Conservation (phyloP, 2,329 filamentous ascomycete genomes). For the Fonsecaea multimorphosa region DNA sequence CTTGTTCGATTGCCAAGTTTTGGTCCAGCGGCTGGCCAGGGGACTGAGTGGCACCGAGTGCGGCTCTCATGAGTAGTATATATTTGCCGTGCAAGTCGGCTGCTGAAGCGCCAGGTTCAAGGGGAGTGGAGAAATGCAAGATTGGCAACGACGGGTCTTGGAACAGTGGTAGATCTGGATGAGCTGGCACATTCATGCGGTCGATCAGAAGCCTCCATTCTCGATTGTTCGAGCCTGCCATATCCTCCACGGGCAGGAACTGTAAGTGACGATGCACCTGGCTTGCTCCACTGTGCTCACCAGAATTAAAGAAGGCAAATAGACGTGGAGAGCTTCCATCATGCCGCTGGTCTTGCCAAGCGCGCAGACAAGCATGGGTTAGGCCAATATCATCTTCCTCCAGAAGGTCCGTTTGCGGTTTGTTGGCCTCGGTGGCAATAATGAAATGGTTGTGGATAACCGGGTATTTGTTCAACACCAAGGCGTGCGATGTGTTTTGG, state of each 20-base stretch:
- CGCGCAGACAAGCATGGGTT: conserved; percentile 50
- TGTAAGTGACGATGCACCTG: conserved; percentile 57
- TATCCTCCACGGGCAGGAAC: conserved; percentile 55
- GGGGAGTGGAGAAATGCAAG: conserved; percentile 35
- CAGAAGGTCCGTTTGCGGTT: conserved; percentile 52
- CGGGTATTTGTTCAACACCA: conserved; percentile 58
- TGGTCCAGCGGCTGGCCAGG: conserved; percentile 21
- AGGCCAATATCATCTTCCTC: conserved; percentile 51
- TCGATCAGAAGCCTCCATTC: conserved; percentile 61
- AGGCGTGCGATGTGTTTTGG: conserved; percentile 45
- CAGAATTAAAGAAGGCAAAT: conserved; percentile 59
- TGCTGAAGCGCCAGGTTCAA: conserved; percentile 21
- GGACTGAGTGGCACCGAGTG: conserved; percentile 38
- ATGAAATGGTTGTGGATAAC: conserved; percentile 58
- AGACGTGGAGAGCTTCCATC: conserved; percentile 39
- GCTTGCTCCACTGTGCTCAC: conserved; percentile 55
- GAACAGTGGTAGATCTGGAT: conserved; percentile 53
- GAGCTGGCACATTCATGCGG: conserved; percentile 39
- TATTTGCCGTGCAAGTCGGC: conserved; percentile 48
- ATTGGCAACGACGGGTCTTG: conserved; percentile 51
- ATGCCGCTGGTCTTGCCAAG: conserved; percentile 45
- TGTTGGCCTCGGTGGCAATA: conserved; percentile 53
- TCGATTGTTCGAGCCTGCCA: conserved; percentile 42
- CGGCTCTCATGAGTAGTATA: conserved; percentile 50
- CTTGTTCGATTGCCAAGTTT: conserved; percentile 25